Conservation (phyloP, 164 flowering plant species). For the Aristolochia fimbriata region DNA sequence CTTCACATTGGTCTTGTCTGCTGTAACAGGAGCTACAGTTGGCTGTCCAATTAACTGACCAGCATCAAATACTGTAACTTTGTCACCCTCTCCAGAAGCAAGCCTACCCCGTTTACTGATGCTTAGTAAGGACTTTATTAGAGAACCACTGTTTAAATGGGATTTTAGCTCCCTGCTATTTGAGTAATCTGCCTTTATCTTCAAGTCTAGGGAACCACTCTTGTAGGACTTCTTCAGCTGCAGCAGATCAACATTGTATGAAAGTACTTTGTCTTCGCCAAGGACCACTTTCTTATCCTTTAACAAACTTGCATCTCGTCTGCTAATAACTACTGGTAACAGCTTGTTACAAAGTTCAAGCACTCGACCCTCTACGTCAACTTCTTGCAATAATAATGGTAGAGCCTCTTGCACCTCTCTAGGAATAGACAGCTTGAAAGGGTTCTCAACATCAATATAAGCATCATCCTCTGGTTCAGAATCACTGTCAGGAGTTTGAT, state of each 20-base stretch:
- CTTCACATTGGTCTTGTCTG: conserved; percentile 93
- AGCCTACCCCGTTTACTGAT: conserved; percentile 85
- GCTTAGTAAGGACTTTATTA: conserved; percentile 81
- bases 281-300: conserved; percentile 57
- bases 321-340: conserved; percentile 49
- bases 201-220: conserved; percentile 90
- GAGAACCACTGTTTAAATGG: conserved; percentile 78
- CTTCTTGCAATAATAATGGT: conserved; percentile 46
- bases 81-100: conserved; percentile 99
- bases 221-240: conserved; percentile 95
- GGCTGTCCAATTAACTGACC: conserved; percentile 97
- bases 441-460: conserved; percentile 43
- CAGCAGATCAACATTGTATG: conserved; percentile 53
- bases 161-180: conserved; percentile 89
- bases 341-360: conserved; percentile 56
- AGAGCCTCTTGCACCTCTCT: conserved; percentile 58
- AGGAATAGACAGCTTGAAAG: conserved; percentile 51
- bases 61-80: conserved; percentile 89
- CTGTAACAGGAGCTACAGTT: conserved; percentile 76
- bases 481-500: conserved; percentile 79
- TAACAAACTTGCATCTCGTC: conserved; percentile 50
- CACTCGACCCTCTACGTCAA: conserved; percentile 64
- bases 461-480: conserved; percentile 83
- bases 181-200: conserved; percentile 89
- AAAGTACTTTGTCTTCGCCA: conserved; percentile 62